Percentiles rank a stretch among this genome's conserved stretches.
Conservation (phyloP, 1,284 basidiomycete species). For the Boletus semigastroideus region DNA sequence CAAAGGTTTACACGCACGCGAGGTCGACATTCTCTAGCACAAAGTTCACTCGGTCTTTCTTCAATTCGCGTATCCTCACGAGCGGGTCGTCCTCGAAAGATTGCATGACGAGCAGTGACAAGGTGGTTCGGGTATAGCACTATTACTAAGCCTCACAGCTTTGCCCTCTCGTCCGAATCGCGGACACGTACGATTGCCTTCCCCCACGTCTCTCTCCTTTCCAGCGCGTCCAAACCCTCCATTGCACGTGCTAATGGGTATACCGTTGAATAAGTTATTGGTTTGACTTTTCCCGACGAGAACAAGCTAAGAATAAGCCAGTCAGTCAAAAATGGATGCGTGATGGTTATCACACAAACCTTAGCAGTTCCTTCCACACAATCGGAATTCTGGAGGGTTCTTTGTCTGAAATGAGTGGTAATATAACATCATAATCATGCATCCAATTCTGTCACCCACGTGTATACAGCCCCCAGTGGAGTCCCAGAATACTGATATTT, state of each 20-base stretch:
- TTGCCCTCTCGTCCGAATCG: constrained; percentile 37
- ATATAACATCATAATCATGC: neutral
- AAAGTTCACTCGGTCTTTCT: constrained; percentile 82
- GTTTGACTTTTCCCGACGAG: constrained; percentile 61
- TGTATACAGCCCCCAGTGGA: constrained; percentile 84
- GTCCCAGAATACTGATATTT: constrained; percentile 78
- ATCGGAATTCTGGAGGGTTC: constrained; percentile 64
- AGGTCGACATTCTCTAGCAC: constrained; percentile 92
- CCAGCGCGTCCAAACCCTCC: constrained; percentile 71
- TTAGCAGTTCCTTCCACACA: constrained; percentile 77
- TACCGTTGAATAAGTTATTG: constrained; percentile 71
- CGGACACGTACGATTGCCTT: constrained; percentile 78
- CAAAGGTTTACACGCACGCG: constrained; percentile 51
- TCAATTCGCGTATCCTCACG: constrained; percentile 76
- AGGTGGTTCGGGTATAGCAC: neutral
- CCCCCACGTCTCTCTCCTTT: constrained; percentile 89
- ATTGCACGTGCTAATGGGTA: constrained; percentile 62
- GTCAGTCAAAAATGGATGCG: constrained; percentile 4
- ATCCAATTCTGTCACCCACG: constrained; percentile 43
- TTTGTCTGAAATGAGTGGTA: constrained; percentile 45
- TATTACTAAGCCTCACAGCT: constrained; percentile 28
- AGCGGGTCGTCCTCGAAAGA: constrained; percentile 56
- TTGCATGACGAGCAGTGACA: constrained; percentile 26
- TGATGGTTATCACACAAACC: constrained; percentile 39
- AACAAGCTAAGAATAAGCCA: constrained; percentile 52